A percentile compares a stretch with the other conserved stretches of the same genome.
These are phyloP conservation scores for Corchorus capsularis DNA, from an alignment of 345 rosid species.

Conservation along the genomic window DNA sequence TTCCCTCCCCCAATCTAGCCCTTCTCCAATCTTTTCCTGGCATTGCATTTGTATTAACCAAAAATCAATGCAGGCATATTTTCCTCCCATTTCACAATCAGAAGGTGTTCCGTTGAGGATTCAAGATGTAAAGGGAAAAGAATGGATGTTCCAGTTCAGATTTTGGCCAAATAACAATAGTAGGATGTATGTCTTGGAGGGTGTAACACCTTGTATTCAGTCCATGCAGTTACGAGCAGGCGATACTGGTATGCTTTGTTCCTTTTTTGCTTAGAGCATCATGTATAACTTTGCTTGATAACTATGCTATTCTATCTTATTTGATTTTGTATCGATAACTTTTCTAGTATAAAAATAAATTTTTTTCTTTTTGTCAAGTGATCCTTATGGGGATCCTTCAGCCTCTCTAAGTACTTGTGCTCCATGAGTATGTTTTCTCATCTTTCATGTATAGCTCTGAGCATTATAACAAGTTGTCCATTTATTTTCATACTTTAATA, in stretches of 20 bases:
- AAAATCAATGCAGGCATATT: slow-evolving; percentile 70
- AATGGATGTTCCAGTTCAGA: slow-evolving; percentile 97
- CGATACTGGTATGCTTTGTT: slow-evolving; percentile 66
- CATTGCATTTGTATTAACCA: slow-evolving; percentile 24
- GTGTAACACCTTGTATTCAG: slow-evolving; percentile 97
- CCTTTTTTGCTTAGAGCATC: slow-evolving; percentile 3
- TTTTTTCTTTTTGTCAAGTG: not conserved
- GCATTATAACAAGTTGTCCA: not conserved
- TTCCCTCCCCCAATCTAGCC: not conserved
- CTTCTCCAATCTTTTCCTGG: slow-evolving; percentile 10
- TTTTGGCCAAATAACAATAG: slow-evolving; percentile 99
- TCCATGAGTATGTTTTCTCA: not conserved
- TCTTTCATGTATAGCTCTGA: not conserved
- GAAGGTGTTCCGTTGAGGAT: slow-evolving; percentile 87
- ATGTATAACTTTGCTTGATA: not conserved
- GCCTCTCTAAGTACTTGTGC: not conserved
- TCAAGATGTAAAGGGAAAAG: slow-evolving; percentile 85
- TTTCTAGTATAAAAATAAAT: not conserved
- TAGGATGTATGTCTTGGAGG: slow-evolving; percentile 97
- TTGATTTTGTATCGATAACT: not conserved
- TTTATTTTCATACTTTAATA: not conserved
- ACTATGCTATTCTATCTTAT: not conserved
- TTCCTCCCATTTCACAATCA: slow-evolving; percentile 88
- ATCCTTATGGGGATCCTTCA: not conserved
- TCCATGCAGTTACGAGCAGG: slow-evolving; percentile 89